Evolutionary conservation across 2,329 filamentous ascomycete genomes (phyloP), one percentile per base, ranked within the genome.

Genomic region (Paracamarosporium sp.): DNA sequence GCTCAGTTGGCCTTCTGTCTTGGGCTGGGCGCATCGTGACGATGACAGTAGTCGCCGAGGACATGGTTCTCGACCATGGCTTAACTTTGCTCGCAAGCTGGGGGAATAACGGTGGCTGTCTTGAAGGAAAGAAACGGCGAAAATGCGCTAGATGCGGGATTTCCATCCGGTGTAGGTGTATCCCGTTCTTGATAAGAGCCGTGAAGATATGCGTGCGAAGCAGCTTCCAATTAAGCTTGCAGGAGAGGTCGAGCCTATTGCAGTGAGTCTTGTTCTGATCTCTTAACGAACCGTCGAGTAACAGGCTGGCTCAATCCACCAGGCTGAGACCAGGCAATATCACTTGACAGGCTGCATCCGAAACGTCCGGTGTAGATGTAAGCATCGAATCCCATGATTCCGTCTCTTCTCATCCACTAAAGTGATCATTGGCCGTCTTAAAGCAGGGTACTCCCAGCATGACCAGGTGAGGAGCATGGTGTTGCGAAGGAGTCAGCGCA

Each of bases 381-480:
- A 48, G 38, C 22, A 51, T 13, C 54, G 35, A 28, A 55, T 50
- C n/a, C n/a, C 33, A 15, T 53, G 44, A n/a, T n/a, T 27, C 33
- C 13, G 47, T 48, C 35, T 25, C n/a, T 13, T 20, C 50, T 35
- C 35, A 59, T 40, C 43, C 51, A 30, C 13, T 27, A 33, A 8
- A 20, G 7, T n/a, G 36, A 56, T 30, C 4, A 61, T 60, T 61
- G 56, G 56, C 43, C 30, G 52, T 22, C 22, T 25, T 44, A 44
- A 40, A 25, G 31, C 25, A 20, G 7, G 53, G 27, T 27, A 56
- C 56, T 55, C 53, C 41, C 44, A 53, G 50, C 54, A 47, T 61
- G 57, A 59, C 58, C 54, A 57, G 27, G 46, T 61, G 58, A 55
- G 63, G 55, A n/a, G n/a, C n/a, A n/a, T n/a, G n/a, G n/a, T n/a